Percentiles rank a stretch among this genome's conserved stretches.
Evolutionary conservation across 2,329 filamentous ascomycete genomes (phyloP).

Genomic region (Dactylellina parvicollis): DNA sequence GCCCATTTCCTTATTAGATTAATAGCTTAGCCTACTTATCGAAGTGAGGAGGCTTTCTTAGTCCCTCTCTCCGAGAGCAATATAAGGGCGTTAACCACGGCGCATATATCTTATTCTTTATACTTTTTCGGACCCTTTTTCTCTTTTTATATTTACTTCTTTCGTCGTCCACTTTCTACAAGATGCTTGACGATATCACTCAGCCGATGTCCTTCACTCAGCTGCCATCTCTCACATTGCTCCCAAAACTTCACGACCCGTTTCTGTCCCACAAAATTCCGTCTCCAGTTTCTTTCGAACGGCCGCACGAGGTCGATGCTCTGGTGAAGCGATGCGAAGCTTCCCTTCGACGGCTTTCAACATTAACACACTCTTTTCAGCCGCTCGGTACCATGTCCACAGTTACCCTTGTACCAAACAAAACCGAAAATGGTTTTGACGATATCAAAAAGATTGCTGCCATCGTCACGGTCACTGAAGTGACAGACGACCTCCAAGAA

Average conservation of each 20-base stretch:
- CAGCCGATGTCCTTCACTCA: slow-evolving; percentile 51
- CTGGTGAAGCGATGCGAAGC: slow-evolving; percentile 55
- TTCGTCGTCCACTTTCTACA: slow-evolving; percentile 20
- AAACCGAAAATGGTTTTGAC: slow-evolving; percentile 28
- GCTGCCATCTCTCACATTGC: slow-evolving; percentile 48
- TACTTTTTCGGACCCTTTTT: slow-evolving; percentile 43
- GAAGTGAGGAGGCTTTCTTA: slow-evolving; percentile 48
- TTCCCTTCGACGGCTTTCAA: slow-evolving; percentile 53
- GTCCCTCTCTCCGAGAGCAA: slow-evolving; percentile 27
- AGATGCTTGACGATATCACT: slow-evolving; percentile 52
- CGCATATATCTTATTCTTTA: slow-evolving; percentile 48
- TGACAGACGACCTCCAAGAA: slow-evolving; percentile 31
- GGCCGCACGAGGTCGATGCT: slow-evolving; percentile 52
- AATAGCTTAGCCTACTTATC: slow-evolving; percentile 40
- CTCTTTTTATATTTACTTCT: slow-evolving; percentile 26
- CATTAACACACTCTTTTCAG: slow-evolving; percentile 53
- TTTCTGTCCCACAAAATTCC: slow-evolving; percentile 48
- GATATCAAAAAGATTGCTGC: slow-evolving; percentile 37
- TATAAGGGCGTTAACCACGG: slow-evolving; percentile 54
- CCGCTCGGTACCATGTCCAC: slow-evolving; percentile 53
- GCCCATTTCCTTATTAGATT: slow-evolving; percentile 47
- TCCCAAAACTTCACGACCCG: slow-evolving; percentile 52
- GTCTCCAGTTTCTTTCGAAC: slow-evolving; percentile 48
- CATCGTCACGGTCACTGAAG: slow-evolving; percentile 47
- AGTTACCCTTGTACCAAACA: slow-evolving; percentile 47